Evolutionary conservation across 495 filamentous ascomycete species (phyloP), one percentile per base, ranked within the genome.

Genomic region (Talaromyces stipitatus): DNA sequence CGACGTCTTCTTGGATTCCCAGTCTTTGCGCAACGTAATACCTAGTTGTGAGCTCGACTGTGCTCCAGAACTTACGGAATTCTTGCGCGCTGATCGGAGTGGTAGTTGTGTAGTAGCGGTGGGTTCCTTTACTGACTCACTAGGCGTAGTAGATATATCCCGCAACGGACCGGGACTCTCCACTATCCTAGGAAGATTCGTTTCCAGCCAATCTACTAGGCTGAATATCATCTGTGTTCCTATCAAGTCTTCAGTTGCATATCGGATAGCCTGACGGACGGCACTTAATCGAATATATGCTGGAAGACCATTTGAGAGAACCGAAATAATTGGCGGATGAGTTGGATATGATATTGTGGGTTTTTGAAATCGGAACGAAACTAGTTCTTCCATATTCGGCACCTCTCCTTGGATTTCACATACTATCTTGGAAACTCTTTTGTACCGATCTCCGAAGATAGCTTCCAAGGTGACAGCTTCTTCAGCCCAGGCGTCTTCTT

Each of bases 281-380:
- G 95, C 84, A 63, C 91, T 96, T 3, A 98, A 77, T 45, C 90
- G 87, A 60, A 97, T 95, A 62, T 97, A 95, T 7, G 92, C 87
- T 5, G 94, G 94, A n/a, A 98, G 77, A 4, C 69, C 67, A 56
- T 79, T 71, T 30, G 85, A 72, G 24, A 79, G 70, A 27, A 96
- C 72, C 0, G 84, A 81, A 32, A 97, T 75, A 10, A 92, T 74
- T n/a, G 94, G 87, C 60, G 89, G 78, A 3, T 78, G 69, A n/a
- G 74, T 63, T 8, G 94, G 94, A 71, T 97, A 98, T 56, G 82
- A 73, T 1, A 50, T 58, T 16, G 69, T 69, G 11, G 85, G 79
- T 58, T 71, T 78, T 50, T 79, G 75, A 46, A 82, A 78, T 43
- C 77, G 77, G 51, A 86, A 69, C 0, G 61, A 62, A 20, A 80